Conservation (phyloP, 768 basidiomycete species). For the Crepidotus variabilis region DNA sequence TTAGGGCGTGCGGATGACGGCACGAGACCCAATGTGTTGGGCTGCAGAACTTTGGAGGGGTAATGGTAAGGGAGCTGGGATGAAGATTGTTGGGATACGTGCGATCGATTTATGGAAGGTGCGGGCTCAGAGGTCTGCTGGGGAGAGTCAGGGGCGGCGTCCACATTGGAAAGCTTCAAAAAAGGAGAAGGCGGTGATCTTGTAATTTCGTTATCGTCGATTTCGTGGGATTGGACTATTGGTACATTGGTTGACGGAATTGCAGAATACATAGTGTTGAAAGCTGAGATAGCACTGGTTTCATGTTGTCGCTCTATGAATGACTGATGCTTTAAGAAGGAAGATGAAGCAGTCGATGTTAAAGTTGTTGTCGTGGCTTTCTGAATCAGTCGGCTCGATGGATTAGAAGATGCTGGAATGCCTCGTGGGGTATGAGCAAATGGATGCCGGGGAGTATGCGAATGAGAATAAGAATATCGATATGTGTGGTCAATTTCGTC, state of each 20-base stretch:
- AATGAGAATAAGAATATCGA: constrained; percentile 10
- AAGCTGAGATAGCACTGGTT: not conserved
- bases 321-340: not conserved
- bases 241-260: not conserved
- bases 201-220: too few relatives aligned
- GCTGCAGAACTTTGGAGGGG: too few relatives aligned
- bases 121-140: too few relatives aligned
- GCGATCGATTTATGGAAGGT: too few relatives aligned
- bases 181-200: too few relatives aligned
- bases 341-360: not conserved
- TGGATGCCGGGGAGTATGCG: not conserved
- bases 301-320: not conserved
- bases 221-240: not conserved
- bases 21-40: too few relatives aligned
- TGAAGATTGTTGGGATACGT: too few relatives aligned
- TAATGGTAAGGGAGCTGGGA: too few relatives aligned
- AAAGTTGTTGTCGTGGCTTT: not conserved
- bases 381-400: not conserved
- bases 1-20: not conserved
- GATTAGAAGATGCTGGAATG: not conserved
- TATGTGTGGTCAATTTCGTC: constrained; percentile 9
- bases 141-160: too few relatives aligned
- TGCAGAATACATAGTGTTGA: not conserved
- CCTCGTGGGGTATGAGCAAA: constrained; percentile 2
- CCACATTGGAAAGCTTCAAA: too few relatives aligned